Evolutionary conservation across 2,329 filamentous ascomycete genomes (phyloP).

Genomic region (Alternaria sp.): DNA sequence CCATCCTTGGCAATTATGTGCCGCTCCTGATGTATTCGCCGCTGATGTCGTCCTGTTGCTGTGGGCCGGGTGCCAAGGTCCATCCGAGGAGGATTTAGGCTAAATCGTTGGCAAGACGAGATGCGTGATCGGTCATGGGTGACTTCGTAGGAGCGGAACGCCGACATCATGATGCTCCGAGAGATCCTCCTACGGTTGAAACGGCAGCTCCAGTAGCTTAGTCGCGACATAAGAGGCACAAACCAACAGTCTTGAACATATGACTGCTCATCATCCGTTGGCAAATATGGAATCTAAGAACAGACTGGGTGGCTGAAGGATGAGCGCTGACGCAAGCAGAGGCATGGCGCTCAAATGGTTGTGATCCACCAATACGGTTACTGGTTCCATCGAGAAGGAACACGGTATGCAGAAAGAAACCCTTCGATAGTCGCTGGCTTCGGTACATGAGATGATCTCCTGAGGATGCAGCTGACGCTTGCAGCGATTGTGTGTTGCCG

Average conservation of each 20-base stretch:
- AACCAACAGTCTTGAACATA: background rate
- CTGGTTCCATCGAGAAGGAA: background rate
- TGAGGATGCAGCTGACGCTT: background rate
- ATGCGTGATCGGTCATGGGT: background rate
- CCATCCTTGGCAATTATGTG: constrained; percentile 10
- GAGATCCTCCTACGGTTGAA: background rate
- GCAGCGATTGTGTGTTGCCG: background rate
- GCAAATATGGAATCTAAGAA: background rate
- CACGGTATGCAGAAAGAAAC: background rate
- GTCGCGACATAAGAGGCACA: background rate
- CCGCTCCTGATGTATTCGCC: constrained; percentile 3
- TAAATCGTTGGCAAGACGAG: constrained; percentile 15
- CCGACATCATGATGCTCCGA: constrained; percentile 9
- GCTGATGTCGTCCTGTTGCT: constrained; percentile 10
- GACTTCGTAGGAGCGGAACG: background rate
- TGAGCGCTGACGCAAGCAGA: background rate
- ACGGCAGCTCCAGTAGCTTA: constrained; percentile 5
- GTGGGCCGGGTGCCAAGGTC: constrained; percentile 14
- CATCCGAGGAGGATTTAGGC: constrained; percentile 20
- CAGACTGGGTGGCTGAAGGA: background rate
- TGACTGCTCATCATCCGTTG: background rate
- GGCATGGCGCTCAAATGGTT: background rate
- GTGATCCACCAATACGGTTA: background rate
- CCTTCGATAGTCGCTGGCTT: background rate
- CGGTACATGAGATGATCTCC: background rate